Conservation (phyloP, 192 early-diverging fungal species). For the Funneliformis geosporum region DNA sequence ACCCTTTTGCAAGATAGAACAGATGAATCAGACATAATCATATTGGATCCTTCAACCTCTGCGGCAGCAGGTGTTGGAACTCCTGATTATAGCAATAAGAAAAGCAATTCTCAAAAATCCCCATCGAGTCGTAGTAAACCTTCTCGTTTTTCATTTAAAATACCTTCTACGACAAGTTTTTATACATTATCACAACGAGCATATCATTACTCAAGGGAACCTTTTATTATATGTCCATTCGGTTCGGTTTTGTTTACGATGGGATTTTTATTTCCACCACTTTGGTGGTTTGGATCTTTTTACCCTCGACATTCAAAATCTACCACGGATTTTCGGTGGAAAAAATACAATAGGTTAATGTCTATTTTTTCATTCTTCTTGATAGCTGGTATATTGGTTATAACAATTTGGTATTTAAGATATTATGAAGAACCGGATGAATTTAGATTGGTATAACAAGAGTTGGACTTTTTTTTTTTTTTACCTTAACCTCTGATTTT, state of each 20-base stretch:
- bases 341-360: slow-evolving; percentile 37
- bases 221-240: slow-evolving; percentile 13
- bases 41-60: neutral
- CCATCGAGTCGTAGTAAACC: neutral
- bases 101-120: neutral
- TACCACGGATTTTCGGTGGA: slow-evolving; percentile 29
- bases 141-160: neutral
- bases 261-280: slow-evolving; percentile 29
- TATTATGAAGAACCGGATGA: neutral
- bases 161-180: neutral
- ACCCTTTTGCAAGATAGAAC: neutral
- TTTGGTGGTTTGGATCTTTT: slow-evolving; percentile 35
- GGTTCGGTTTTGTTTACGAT: slow-evolving; percentile 34
- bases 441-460: neutral
- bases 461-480: neutral
- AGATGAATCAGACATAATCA: neutral
- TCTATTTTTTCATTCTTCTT: slow-evolving; percentile 34
- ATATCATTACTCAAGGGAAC: neutral
- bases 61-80: slow-evolving; percentile 7
- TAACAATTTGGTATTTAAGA: slow-evolving; percentile 36
- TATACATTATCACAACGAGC: neutral
- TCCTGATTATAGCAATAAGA: neutral
- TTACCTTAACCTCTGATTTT: too few species aligned
- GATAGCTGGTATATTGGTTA: slow-evolving; percentile 23
- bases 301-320: slow-evolving; percentile 29